Evolutionary conservation across 805 yeast species (phyloP), one percentile per base, ranked within the genome.

Genomic region (Myxozyma kluyveri): DNA sequence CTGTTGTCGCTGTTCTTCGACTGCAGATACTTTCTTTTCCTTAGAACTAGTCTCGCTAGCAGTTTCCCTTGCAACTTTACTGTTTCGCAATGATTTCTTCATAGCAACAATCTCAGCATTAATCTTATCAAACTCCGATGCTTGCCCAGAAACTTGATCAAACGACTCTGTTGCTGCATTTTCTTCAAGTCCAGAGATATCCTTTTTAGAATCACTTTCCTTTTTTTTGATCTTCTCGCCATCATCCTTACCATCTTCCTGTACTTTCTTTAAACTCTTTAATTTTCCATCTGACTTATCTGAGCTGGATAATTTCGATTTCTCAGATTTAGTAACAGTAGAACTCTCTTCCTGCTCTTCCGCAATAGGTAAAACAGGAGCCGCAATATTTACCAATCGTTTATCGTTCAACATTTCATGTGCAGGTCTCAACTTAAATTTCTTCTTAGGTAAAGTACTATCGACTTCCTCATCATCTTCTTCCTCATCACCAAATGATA

Each of bases 401-500:
- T 49, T 42, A 47, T 51, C 60, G 12, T 33, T 45, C 35, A 54
- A 23, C 17, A 52, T 35, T 33, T 56, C 63, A 45, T 59, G 62
- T 4, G 65, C 65, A 23, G 67, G 56, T 46, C 45, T 60, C 63
- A 59, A 58, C 47, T 63, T 63, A 42, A 57, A 55, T 45, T 44
- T 53, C 43, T 50, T 55, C 47, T n/a, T 26, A 10, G 52, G 42
- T 7, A 40, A 47, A 32, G 7, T 21, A 3, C 32, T 33, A n/a
- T 12, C 14, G 6, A 23, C 60, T 1, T 57, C 58, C 24, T 54
- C 65, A 10, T 61, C 61, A 1, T 56, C 67, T 7, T 63, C 69
- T 4, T 64, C 74, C 1, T 70, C 77, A 1, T 65, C 76, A 3
- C 70, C 76, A 5, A 68, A 75, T 0, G 68, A 77, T 37, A 70